Percentiles rank a stretch among this genome's conserved stretches.
Conservation (phyloP, 1,139 yeast genomes). For the Yamadazyma diospyri region DNA sequence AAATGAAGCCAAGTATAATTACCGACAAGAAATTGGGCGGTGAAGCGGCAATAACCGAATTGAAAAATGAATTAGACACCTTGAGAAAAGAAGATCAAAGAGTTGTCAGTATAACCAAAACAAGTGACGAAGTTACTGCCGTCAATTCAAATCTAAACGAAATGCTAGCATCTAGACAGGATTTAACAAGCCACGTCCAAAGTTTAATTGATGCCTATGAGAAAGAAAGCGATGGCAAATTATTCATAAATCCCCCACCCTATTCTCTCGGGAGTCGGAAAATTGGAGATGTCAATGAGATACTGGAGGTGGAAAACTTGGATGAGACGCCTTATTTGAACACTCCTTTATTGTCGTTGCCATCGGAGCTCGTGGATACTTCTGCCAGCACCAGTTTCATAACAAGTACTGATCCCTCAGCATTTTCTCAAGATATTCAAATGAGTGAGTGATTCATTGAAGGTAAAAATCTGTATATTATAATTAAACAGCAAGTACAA, state of each 20-base stretch:
- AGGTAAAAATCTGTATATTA: conserved; percentile 2
- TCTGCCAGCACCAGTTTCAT: conserved; percentile 1
- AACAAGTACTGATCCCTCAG: conserved; percentile 3
- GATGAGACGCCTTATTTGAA: conserved; percentile 19
- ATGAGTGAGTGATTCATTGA: background rate
- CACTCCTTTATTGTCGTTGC: background rate
- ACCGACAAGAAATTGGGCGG: conserved; percentile 20
- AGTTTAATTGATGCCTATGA: conserved; percentile 17
- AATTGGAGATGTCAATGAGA: conserved; percentile 14
- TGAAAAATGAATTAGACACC: conserved; percentile 19
- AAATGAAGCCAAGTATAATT: conserved; percentile 19
- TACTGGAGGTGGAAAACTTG: conserved; percentile 25
- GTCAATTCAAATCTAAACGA: conserved; percentile 18
- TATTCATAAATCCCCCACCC: background rate
- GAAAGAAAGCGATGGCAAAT: conserved; percentile 11
- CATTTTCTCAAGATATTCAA: conserved; percentile 1
- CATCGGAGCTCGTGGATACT: background rate
- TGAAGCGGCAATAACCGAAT: conserved; percentile 13
- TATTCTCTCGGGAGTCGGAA: background rate
- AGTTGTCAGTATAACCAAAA: conserved; percentile 1
- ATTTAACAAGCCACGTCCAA: conserved; percentile 15
- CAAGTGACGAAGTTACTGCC: conserved; percentile 3
- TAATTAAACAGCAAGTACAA: conserved; percentile 19
- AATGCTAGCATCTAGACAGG: conserved; percentile 15
- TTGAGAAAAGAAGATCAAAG: conserved; percentile 5